Evolutionary conservation across 2,329 filamentous ascomycete species (phyloP).

Genomic region (Xylaria sp.): DNA sequence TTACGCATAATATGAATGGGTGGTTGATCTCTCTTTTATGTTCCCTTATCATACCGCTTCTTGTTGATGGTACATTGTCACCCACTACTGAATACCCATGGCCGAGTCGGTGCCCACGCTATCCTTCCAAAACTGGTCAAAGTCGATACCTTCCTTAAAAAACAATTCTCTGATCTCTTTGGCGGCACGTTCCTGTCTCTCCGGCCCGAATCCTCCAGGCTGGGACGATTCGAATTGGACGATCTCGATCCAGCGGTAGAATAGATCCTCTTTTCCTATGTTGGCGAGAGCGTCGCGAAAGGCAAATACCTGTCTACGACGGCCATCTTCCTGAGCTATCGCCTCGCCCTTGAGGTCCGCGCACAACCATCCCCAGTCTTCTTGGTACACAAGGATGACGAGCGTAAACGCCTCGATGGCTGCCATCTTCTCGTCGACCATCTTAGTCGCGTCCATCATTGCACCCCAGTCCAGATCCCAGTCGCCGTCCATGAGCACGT

Average conservation of each 20-base stretch:
- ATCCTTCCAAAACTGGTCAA: constrained; percentile 81
- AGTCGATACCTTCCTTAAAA: constrained; percentile 79
- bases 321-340: constrained; percentile 63
- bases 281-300: constrained; percentile 81
- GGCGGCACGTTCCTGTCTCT: constrained; percentile 78
- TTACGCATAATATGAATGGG: background rate
- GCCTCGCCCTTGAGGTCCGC: constrained; percentile 64
- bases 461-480: constrained; percentile 89
- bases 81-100: constrained; percentile 38
- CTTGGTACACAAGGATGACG: constrained; percentile 75
- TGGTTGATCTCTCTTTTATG: background rate
- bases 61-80: background rate
- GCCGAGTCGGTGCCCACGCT: constrained; percentile 59
- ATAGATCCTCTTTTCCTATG: constrained; percentile 87
- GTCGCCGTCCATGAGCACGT: constrained; percentile 83
- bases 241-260: constrained; percentile 93
- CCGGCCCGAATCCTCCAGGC: constrained; percentile 80
- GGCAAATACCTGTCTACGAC: constrained; percentile 77
- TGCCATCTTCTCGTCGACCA: constrained; percentile 73
- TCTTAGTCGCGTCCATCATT: constrained; percentile 78
- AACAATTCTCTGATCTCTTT: constrained; percentile 82
- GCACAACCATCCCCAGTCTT: constrained; percentile 77
- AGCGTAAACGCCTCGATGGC: constrained; percentile 75
- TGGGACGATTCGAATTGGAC: constrained; percentile 86
- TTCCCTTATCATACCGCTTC: background rate